Conservation (phyloP, 768 basidiomycete genomes). For the Amanita brunnescens region DNA sequence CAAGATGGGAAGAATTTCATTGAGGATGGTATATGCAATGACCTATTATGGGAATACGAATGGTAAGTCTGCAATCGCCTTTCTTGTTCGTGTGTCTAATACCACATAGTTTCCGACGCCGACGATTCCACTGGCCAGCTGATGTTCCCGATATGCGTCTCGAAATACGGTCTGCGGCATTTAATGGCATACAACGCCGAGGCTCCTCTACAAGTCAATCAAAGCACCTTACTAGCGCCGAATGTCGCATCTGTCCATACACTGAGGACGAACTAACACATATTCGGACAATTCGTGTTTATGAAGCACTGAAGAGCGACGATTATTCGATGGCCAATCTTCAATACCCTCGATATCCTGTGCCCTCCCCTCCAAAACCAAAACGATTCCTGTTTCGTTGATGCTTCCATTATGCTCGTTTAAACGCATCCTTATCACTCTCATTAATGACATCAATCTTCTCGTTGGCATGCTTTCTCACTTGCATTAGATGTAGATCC, state of each 20-base stretch:
- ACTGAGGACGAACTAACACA: conserved; percentile 35
- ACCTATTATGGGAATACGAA: conserved; percentile 49
- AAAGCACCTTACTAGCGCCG: neutral
- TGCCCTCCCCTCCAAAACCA: conserved; percentile 7
- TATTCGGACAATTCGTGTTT: conserved; percentile 44
- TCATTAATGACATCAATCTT: neutral
- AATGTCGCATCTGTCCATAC: conserved; percentile 9
- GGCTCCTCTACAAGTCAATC: neutral
- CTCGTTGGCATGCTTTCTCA: neutral
- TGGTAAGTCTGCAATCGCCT: conserved; percentile 29
- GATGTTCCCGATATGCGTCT: conserved; percentile 29
- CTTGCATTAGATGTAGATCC: conserved; percentile 3
- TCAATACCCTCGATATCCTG: conserved; percentile 15
- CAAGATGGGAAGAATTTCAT: conserved; percentile 26
- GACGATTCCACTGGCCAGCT: conserved; percentile 61
- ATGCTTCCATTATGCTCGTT: neutral
- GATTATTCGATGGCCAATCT: conserved; percentile 15
- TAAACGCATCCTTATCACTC: neutral
- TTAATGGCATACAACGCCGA: conserved; percentile 6
- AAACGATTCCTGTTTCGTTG: neutral
- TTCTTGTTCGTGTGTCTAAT: neutral
- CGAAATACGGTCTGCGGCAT: conserved; percentile 11
- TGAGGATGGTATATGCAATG: conserved; percentile 28
- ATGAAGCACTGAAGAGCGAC: conserved; percentile 35
- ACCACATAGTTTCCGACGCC: conserved; percentile 49